These are phyloP conservation scores for Drechslerella coelobrocha DNA, from an alignment of 2,329 filamentous ascomycete species.

Conservation along the genomic window DNA sequence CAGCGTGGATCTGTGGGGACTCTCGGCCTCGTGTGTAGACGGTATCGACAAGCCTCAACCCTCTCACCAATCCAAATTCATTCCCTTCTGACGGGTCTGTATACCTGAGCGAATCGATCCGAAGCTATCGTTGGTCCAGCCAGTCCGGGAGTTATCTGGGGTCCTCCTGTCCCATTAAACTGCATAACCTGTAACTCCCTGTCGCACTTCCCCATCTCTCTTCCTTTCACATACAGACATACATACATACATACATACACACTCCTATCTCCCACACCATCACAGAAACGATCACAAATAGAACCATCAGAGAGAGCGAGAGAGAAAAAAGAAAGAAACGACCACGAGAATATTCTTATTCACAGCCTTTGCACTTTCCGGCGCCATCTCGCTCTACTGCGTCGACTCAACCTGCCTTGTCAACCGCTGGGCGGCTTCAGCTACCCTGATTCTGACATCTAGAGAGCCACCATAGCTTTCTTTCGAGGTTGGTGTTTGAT, in stretches of 20 bases:
- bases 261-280: not conserved
- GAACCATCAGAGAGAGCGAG: not conserved
- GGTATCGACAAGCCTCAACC: not conserved
- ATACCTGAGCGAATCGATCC: not conserved
- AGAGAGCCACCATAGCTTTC: slow-evolving; percentile 23
- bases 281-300: not conserved
- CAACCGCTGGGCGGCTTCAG: slow-evolving; percentile 26
- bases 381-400: not conserved
- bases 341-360: not conserved
- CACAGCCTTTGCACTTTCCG: slow-evolving; percentile 2
- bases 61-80: not conserved
- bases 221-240: not conserved
- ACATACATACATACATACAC: too few relatives aligned
- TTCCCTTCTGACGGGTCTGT: not conserved
- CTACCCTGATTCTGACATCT: slow-evolving; percentile 33
- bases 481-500: slow-evolving; percentile 39
- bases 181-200: not conserved
- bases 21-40: not conserved
- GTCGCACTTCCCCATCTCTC: not conserved
- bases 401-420: slow-evolving; percentile 28
- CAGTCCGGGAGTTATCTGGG: not conserved
- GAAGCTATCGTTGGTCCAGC: not conserved
- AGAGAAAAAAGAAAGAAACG: not conserved
- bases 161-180: not conserved
- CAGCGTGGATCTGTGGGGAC: not conserved